A percentile compares a stretch with the other conserved stretches of the same genome.
Conservation (phyloP, 495 filamentous ascomycete genomes). For the Alectoria sarmentosa region DNA sequence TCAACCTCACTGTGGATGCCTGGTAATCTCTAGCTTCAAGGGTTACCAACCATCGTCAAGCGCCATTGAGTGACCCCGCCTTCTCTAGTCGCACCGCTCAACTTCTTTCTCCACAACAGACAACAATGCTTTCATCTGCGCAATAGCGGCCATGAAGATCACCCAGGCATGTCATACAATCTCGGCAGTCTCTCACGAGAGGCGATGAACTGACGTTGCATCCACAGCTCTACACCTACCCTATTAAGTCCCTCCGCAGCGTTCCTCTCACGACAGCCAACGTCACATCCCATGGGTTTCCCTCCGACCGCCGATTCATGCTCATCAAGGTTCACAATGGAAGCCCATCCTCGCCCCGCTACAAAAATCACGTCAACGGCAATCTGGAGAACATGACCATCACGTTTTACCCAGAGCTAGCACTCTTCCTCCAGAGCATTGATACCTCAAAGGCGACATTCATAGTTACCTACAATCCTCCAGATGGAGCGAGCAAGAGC, state of each 20-base stretch:
- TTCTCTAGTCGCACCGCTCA: too few species aligned
- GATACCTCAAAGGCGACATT: constrained; percentile 28
- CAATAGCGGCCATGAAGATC: constrained; percentile 31
- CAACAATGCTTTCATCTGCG: neutral
- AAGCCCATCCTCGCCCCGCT: constrained; percentile 22
- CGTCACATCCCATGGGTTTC: constrained; percentile 60
- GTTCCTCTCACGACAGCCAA: constrained; percentile 48
- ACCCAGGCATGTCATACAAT: constrained; percentile 35
- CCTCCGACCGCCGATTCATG: constrained; percentile 74
- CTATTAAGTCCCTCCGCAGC: constrained; percentile 76
- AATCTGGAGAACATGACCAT: constrained; percentile 62
- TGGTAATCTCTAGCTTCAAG: too few species aligned
- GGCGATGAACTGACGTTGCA: neutral
- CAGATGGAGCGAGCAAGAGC: constrained; percentile 24
- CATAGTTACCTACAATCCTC: constrained; percentile 44
- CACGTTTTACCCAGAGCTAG: constrained; percentile 53
- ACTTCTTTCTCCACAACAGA: neutral
- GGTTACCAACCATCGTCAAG: too few species aligned
- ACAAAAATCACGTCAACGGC: constrained; percentile 11
- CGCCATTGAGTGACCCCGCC: too few species aligned
- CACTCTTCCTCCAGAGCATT: constrained; percentile 59
- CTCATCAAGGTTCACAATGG: constrained; percentile 49
- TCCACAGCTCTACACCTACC: constrained; percentile 72
- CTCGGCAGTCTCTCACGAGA: neutral
- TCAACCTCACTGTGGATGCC: too few species aligned